phyloP scores from a whole-genome alignment of 2,329 filamentous ascomycete genomes.

The Ophiostoma tasmaniense region DNA sequence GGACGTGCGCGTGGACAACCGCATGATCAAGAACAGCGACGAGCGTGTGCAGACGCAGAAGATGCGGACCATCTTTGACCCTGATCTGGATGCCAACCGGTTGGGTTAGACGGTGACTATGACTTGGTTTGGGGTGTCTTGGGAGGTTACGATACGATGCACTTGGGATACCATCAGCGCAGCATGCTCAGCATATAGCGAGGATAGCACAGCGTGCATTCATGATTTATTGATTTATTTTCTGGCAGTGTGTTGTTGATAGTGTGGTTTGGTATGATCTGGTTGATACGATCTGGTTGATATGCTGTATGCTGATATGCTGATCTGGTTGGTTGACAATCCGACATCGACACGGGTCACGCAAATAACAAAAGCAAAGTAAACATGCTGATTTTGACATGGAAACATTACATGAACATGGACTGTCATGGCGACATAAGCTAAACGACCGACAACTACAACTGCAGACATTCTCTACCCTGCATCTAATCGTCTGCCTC shows the following conservation, averaged over 20 bases:
- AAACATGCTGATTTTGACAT: background rate
- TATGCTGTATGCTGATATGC: no score
- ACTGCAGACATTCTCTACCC: background rate
- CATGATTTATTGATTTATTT: background rate
- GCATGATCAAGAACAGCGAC: slow-evolving; percentile 76
- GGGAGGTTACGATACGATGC: background rate
- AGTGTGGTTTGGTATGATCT: background rate
- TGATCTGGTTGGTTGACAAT: background rate
- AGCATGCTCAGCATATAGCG: background rate
- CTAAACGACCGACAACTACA: background rate
- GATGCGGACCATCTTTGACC: slow-evolving; percentile 62
- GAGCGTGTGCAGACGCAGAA: slow-evolving; percentile 60
- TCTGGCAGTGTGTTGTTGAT: background rate
- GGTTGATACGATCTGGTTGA: background rate
- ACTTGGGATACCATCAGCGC: background rate
- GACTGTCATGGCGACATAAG: background rate
- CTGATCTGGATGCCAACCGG: slow-evolving; percentile 64
- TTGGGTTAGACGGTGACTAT: slow-evolving; percentile 50
- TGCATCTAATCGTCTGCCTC: slow-evolving; percentile 22
- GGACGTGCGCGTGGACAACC: slow-evolving; percentile 73
- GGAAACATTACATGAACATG: background rate
- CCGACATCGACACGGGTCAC: background rate
- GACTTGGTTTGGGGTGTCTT: background rate
- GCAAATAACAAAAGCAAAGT: background rate
- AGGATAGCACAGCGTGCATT: background rate